phyloP scores from a whole-genome alignment of 2,329 filamentous ascomycete species.

The Hypomyces perniciosus region DNA sequence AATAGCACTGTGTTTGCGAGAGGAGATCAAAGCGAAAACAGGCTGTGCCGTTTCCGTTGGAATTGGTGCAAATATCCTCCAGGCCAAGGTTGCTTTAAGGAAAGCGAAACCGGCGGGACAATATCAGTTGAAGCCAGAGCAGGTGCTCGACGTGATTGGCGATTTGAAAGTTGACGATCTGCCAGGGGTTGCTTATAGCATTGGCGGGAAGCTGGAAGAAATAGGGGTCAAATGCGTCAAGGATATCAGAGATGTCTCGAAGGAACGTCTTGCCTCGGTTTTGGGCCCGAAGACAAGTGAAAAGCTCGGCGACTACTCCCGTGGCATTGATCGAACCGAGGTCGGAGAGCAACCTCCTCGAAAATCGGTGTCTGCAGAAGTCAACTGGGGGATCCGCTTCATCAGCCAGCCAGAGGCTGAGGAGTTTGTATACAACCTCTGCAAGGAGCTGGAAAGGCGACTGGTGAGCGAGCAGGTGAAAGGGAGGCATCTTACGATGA shows the following conservation, averaged over 20 bases:
- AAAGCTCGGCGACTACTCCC: constrained; percentile 82
- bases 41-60: constrained; percentile 87
- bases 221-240: constrained; percentile 76
- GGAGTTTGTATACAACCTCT: constrained; percentile 80
- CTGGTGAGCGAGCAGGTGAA: constrained; percentile 79
- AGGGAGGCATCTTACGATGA: constrained; percentile 84
- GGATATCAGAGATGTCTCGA: constrained; percentile 71
- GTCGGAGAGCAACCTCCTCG: constrained; percentile 80
- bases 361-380: constrained; percentile 94
- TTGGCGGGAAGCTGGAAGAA: constrained; percentile 81
- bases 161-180: constrained; percentile 72
- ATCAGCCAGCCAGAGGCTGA: constrained; percentile 88
- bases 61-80: constrained; percentile 83
- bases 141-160: constrained; percentile 70
- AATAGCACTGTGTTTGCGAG: constrained; percentile 59
- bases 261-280: constrained; percentile 64
- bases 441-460: constrained; percentile 75
- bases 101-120: constrained; percentile 95
- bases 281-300: constrained; percentile 91
- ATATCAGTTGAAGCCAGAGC: constrained; percentile 77
- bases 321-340: constrained; percentile 79
- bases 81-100: constrained; percentile 83
- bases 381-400: constrained; percentile 97
- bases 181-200: constrained; percentile 88
- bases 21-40: constrained; percentile 65